These are phyloP conservation scores for Gamsiella multidivaricata DNA, from an alignment of 192 early-diverging fungal species.

Conservation along the genomic window DNA sequence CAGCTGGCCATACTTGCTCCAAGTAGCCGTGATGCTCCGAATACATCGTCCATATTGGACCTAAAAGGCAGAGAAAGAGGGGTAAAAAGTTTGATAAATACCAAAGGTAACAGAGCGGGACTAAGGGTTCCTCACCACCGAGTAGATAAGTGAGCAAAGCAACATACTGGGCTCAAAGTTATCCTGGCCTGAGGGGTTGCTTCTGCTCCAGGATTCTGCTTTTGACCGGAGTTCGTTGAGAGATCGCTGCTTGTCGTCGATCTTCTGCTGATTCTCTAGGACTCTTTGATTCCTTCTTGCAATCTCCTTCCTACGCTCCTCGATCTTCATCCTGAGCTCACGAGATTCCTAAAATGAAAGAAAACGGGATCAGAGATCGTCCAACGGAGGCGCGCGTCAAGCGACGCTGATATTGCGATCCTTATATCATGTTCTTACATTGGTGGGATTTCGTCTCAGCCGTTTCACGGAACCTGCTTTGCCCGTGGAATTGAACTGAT, in stretches of 20 bases:
- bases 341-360: conserved; percentile 24
- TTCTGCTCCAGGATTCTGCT: background rate
- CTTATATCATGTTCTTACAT: conserved; percentile 6
- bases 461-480: conserved; percentile 14
- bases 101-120: background rate
- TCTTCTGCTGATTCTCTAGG: conserved; percentile 22
- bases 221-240: conserved; percentile 8
- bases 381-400: background rate
- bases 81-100: background rate
- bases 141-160: background rate
- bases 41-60: conserved; percentile 29
- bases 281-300: conserved; percentile 13
- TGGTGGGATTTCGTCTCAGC: background rate
- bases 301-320: conserved; percentile 24
- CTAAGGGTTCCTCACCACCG: background rate
- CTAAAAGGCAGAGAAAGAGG: conserved; percentile 8
- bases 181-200: background rate
- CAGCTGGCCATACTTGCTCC: background rate
- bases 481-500: background rate
- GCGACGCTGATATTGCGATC: background rate
- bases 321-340: conserved; percentile 17
- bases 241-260: conserved; percentile 22
- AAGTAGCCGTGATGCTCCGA: conserved; percentile 15
- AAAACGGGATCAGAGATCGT: background rate
- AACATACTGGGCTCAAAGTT: conserved; percentile 31